Percentiles rank a stretch among this genome's conserved stretches.
These are phyloP conservation scores for Pyrenochaeta sp. DNA, from an alignment of 2,329 filamentous ascomycete species.

Conservation along the genomic window DNA sequence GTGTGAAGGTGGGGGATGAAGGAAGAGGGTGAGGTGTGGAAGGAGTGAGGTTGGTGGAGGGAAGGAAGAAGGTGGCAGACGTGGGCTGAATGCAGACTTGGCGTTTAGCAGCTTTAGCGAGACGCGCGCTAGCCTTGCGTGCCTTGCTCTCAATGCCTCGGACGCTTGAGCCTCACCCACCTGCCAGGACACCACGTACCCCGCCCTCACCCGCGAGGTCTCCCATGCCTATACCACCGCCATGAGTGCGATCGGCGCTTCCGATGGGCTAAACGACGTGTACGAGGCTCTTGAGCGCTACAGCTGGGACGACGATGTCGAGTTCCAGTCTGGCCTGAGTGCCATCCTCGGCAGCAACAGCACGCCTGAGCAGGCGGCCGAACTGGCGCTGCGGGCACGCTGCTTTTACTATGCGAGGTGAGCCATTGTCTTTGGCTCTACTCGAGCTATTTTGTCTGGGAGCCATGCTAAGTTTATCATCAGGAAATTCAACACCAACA, in stretches of 20 bases:
- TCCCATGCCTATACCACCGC: slow-evolving; percentile 7
- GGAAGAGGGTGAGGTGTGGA: slow-evolving; percentile 15
- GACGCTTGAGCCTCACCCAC: slow-evolving; percentile 18
- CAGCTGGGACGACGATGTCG: slow-evolving; percentile 71
- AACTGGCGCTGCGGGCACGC: slow-evolving; percentile 71
- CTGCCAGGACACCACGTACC: slow-evolving; percentile 23
- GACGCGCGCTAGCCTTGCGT: too few species aligned
- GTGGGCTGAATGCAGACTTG: slow-evolving; percentile 29
- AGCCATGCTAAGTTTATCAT: slow-evolving; percentile 7
- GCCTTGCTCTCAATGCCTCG: too few species aligned
- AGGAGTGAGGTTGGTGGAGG: slow-evolving; percentile 14
- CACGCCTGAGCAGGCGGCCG: slow-evolving; percentile 61
- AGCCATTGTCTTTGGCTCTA: neutral
- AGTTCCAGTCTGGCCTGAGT: slow-evolving; percentile 72
- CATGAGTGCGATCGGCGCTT: slow-evolving; percentile 38
- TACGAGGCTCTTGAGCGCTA: slow-evolving; percentile 71
- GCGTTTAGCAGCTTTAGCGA: slow-evolving; percentile 24
- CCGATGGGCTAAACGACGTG: slow-evolving; percentile 43
- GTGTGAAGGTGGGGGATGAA: slow-evolving; percentile 17
- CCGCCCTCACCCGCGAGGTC: slow-evolving; percentile 22
- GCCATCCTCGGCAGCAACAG: slow-evolving; percentile 69
- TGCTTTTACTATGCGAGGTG: slow-evolving; percentile 71
- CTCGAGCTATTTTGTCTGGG: neutral
- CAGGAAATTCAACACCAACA: slow-evolving; percentile 54
- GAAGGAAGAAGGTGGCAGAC: slow-evolving; percentile 14